A percentile compares a stretch with the other conserved stretches of the same genome.
phyloP scores from a whole-genome alignment of 2,329 filamentous ascomycete species.

The Diplodia intermedia region DNA sequence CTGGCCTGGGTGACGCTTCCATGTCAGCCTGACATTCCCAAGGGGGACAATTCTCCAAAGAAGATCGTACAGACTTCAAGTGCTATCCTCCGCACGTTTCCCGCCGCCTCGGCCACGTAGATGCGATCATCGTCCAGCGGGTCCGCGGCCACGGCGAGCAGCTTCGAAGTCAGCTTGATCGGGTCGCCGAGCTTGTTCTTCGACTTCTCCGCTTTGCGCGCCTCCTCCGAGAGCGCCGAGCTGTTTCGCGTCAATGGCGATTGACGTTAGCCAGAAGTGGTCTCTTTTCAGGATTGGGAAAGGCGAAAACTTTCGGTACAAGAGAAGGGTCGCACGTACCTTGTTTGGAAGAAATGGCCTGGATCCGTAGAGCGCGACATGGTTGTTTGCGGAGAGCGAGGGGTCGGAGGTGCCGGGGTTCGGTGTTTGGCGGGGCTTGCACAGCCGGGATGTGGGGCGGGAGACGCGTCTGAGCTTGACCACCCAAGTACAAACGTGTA shows the following conservation, averaged over 20 bases:
- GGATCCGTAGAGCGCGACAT: constrained; percentile 75
- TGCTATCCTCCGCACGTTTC: constrained; percentile 74
- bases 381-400: constrained; percentile 23
- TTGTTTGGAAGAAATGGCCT: constrained; percentile 90
- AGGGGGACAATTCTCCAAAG: not conserved
- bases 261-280: constrained; percentile 27
- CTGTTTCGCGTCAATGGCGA: constrained; percentile 41
- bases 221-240: constrained; percentile 58
- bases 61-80: constrained; percentile 71
- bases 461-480: constrained; percentile 32
- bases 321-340: constrained; percentile 61
- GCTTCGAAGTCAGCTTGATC: constrained; percentile 81
- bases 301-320: no score
- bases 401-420: not conserved
- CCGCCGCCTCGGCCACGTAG: constrained; percentile 87
- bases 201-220: constrained; percentile 72
- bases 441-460: constrained; percentile 3
- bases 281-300: no score
- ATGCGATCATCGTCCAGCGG: constrained; percentile 67
- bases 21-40: not conserved
- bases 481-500: not conserved
- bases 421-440: constrained; percentile 24
- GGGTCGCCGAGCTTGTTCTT: constrained; percentile 87
- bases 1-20: constrained; percentile 47
- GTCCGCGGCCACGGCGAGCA: constrained; percentile 76